Base-by-base conservation (phyloP, 345 rosid species). In the Populus euphratica region DNA sequence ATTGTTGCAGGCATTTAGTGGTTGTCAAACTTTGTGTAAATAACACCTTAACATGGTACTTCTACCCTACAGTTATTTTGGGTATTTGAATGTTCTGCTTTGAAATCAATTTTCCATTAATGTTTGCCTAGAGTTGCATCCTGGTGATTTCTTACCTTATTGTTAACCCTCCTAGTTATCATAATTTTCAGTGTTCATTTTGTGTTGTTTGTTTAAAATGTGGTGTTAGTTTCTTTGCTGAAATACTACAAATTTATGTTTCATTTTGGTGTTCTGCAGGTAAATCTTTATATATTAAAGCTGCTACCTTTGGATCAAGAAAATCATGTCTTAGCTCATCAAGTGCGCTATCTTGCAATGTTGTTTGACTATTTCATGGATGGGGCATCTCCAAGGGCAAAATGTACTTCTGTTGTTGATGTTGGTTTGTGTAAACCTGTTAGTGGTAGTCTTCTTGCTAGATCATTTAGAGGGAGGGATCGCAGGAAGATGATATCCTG, bases 401-500 rank as follows among this genome's bases (percentile, higher is more conserved):
- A 83, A 80, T 79, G 83, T 69, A 89, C 90, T 41, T 90, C 86
- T 43, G 88, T 89, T 6, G 81, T 91, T 68, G 97, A 93, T 86
- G 89, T 90, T 21, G 95, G 99, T 27, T 84, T 90, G 86, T 90
- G 97, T 68, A 90, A 89, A 84, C 99, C 97, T 72, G 90, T 89
- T 8, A 80, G 75, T 12, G 97, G 96, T 61, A 87, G 77, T 73
- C 91, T 93, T 79, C 86, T 96, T n/a, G 86, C 88, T 50, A 89
- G 99, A 86, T 88, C 96, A 73, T 89, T 86, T 47, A 87, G 99
- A 79, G 98, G 98, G 64, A 89, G 97, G 85, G 98, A 96, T 83
- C 89, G 89, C 12, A 87, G 97, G 81, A 96, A 88, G 86, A 94
- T 96, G 88, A 91, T 93, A 69, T 91, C 96, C 47, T 92, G 97